phyloP scores from a whole-genome alignment of 2,329 filamentous ascomycete genomes.

The Diaporthe helianthi region DNA sequence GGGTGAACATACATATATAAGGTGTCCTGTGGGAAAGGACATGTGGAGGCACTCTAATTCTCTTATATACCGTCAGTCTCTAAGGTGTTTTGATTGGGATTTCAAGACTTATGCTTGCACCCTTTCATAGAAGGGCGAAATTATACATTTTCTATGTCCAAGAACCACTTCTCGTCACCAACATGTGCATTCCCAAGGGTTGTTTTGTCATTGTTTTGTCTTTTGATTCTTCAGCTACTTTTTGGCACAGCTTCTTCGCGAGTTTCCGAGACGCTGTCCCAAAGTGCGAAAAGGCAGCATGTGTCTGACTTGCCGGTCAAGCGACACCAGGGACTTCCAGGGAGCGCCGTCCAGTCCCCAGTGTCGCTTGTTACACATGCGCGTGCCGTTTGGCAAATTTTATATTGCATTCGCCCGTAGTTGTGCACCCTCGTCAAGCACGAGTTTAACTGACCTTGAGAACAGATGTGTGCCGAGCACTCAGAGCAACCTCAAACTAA shows the following conservation, averaged over 20 bases:
- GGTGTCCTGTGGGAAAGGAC: conserved; percentile 1
- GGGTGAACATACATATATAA: conserved; percentile 4
- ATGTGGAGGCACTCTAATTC: conserved; percentile 18
- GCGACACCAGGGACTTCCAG: too few relatives aligned
- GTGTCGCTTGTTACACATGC: too few relatives aligned
- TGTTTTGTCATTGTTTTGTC: too few relatives aligned
- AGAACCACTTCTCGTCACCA: not conserved
- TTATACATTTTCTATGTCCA: conserved; percentile 1
- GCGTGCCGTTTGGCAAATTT: not conserved
- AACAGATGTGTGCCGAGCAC: not conserved
- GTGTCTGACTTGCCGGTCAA: too few relatives aligned
- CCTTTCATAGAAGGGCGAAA: conserved; percentile 20
- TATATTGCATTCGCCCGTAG: not conserved
- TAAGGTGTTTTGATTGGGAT: conserved; percentile 1
- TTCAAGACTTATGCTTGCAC: conserved; percentile 11
- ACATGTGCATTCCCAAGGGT: not conserved
- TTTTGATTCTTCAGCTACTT: not conserved
- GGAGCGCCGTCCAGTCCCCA: not conserved
- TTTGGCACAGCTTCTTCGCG: not conserved
- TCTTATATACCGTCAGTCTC: conserved; percentile 15
- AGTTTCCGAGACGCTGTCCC: not conserved
- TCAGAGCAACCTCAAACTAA: not conserved
- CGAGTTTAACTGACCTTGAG: not conserved
- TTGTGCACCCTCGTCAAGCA: not conserved
- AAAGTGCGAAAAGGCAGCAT: not conserved